Evolutionary conservation across 805 yeast species (phyloP).

Genomic region (Barnettozyma populi): DNA sequence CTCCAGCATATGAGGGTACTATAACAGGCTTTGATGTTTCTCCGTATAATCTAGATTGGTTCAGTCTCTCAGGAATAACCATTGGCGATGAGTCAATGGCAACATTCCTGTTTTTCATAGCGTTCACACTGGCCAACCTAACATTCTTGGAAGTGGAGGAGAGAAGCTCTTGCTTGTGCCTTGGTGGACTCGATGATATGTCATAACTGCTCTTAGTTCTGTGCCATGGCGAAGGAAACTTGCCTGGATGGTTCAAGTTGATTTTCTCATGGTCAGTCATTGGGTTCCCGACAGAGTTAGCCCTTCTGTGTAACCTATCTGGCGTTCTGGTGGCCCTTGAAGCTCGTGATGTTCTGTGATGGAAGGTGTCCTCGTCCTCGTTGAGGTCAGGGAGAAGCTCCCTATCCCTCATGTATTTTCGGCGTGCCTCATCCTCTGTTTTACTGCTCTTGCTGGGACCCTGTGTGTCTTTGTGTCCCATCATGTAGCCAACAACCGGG

Average conservation of each 20-base stretch:
- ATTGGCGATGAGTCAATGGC: slow-evolving; percentile 11
- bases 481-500: not conserved
- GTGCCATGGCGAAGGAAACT: slow-evolving; percentile 22
- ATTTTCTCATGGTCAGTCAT: slow-evolving; percentile 1
- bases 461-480: not conserved
- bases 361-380: slow-evolving; percentile 4
- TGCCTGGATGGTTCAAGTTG: slow-evolving; percentile 20
- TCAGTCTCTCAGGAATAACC: slow-evolving; percentile 3
- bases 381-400: slow-evolving; percentile 15
- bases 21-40: not conserved
- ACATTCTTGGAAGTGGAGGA: slow-evolving; percentile 13
- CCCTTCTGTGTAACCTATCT: slow-evolving; percentile 5
- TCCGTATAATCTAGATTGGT: not conserved
- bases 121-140: slow-evolving; percentile 4
- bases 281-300: slow-evolving; percentile 5
- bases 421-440: not conserved
- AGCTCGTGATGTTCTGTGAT: not conserved
- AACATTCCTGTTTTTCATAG: slow-evolving; percentile 5
- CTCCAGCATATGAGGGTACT: not conserved
- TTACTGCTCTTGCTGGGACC: not conserved
- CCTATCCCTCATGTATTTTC: slow-evolving; percentile 14
- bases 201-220: not conserved
- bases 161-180: not conserved
- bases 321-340: slow-evolving; percentile 6
- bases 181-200: slow-evolving; percentile 6